Evolutionary conservation across 768 basidiomycete genomes (phyloP).

Genomic region (Lanmaoa rubissima): DNA sequence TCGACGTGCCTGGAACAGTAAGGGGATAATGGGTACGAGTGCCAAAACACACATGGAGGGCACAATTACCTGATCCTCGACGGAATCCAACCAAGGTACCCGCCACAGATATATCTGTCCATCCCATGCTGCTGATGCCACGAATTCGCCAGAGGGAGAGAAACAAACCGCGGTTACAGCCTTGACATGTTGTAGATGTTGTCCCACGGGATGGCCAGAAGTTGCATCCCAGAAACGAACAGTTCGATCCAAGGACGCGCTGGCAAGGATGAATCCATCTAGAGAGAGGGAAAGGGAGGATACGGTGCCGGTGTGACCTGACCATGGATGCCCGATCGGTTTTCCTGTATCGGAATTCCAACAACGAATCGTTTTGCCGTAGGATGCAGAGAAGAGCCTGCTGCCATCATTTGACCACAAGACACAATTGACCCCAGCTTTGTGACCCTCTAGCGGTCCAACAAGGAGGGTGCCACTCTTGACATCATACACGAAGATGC

Average conservation of each 20-base stretch:
- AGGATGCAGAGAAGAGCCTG: too few species aligned
- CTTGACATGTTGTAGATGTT: neutral
- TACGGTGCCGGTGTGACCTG: constrained; percentile 10
- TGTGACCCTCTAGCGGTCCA: too few species aligned
- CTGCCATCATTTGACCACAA: too few species aligned
- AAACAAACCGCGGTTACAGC: neutral
- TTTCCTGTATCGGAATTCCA: constrained; percentile 5
- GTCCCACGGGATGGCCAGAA: neutral
- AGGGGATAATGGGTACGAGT: too few species aligned
- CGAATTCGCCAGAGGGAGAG: neutral
- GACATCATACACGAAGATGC: too few species aligned
- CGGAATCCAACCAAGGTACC: too few species aligned
- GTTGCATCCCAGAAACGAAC: neutral
- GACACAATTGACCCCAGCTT: too few species aligned
- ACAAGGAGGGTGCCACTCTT: too few species aligned
- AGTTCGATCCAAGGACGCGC: neutral
- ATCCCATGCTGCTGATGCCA: neutral
- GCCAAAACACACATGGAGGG: too few species aligned
- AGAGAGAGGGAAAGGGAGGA: neutral
- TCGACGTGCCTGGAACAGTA: too few species aligned
- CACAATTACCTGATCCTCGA: too few species aligned
- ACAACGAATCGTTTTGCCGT: neutral
- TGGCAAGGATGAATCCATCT: constrained; percentile 3
- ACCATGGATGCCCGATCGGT: constrained; percentile 6
- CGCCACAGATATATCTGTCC: neutral